Conservation (phyloP, 805 yeast genomes). For the Cyberlindnera nakhonratchasimensis region DNA sequence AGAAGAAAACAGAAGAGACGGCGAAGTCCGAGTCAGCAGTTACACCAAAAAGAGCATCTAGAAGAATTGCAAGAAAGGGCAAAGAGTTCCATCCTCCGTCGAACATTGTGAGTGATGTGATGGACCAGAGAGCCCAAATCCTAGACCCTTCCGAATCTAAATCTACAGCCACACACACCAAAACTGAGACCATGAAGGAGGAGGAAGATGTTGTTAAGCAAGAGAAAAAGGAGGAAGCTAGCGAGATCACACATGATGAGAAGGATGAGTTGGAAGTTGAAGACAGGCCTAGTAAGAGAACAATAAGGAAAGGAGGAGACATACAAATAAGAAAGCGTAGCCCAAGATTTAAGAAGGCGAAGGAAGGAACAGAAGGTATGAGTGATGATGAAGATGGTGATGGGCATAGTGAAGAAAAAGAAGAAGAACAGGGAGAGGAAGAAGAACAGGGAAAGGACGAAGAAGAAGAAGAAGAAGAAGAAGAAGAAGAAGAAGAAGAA, state of each 20-base stretch:
- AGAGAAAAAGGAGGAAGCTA: conserved; percentile 6
- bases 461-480: neutral
- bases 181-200: neutral
- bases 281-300: neutral
- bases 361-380: neutral
- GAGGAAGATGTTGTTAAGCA: no score
- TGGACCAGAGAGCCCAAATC: neutral
- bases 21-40: neutral
- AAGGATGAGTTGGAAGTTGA: neutral
- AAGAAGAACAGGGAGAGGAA: conserved; percentile 2
- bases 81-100: neutral
- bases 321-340: neutral
- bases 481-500: neutral
- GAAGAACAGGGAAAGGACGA: neutral
- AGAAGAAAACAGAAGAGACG: no score
- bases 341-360: neutral
- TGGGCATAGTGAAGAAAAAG: neutral
- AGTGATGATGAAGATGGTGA: neutral
- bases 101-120: neutral
- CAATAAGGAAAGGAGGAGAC: neutral
- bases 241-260: neutral
- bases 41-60: neutral
- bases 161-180: neutral
- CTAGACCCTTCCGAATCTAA: neutral
- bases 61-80: neutral